phyloP scores from a whole-genome alignment of 1,284 basidiomycete genomes.

The Cryptococcus sp. region DNA sequence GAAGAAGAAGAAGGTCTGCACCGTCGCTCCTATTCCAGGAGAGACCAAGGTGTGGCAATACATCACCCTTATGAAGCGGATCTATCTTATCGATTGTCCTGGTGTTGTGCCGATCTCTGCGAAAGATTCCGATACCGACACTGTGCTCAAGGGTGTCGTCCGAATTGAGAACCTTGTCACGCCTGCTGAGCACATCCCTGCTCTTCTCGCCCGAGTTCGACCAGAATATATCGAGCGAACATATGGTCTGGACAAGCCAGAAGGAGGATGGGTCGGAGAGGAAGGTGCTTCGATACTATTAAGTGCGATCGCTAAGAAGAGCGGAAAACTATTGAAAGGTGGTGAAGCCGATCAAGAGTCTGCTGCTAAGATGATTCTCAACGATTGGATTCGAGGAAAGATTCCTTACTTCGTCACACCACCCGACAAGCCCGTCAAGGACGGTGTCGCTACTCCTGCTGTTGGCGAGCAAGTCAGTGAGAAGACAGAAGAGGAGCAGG shows the following conservation, averaged over 20 bases:
- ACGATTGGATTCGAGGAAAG: slow-evolving; percentile 96
- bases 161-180: slow-evolving; percentile 92
- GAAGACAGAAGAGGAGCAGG: slow-evolving; percentile 23
- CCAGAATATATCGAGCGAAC: slow-evolving; percentile 89
- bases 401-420: slow-evolving; percentile 52
- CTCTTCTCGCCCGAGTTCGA: slow-evolving; percentile 82
- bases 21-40: slow-evolving; percentile 92
- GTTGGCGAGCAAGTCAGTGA: slow-evolving; percentile 18
- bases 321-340: slow-evolving; percentile 85
- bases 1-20: slow-evolving; percentile 97
- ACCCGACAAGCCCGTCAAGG: slow-evolving; percentile 47
- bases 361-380: slow-evolving; percentile 90
- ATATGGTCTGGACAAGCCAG: slow-evolving; percentile 63
- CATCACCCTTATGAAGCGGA: slow-evolving; percentile 89
- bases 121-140: slow-evolving; percentile 86
- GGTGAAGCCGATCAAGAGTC: slow-evolving; percentile 92
- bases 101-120: slow-evolving; percentile 92
- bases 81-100: slow-evolving; percentile 99
- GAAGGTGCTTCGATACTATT: slow-evolving; percentile 69
- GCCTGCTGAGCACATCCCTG: slow-evolving; percentile 89
- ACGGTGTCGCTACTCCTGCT: slow-evolving; percentile 19
- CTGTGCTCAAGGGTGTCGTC: slow-evolving; percentile 94
- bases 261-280: slow-evolving; percentile 54
- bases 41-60: slow-evolving; percentile 99
- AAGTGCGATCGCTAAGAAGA: slow-evolving; percentile 79